Evolutionary conservation across 1,284 basidiomycete genomes (phyloP), one percentile per base, ranked within the genome.

Genomic region (Ustilago tritici): DNA sequence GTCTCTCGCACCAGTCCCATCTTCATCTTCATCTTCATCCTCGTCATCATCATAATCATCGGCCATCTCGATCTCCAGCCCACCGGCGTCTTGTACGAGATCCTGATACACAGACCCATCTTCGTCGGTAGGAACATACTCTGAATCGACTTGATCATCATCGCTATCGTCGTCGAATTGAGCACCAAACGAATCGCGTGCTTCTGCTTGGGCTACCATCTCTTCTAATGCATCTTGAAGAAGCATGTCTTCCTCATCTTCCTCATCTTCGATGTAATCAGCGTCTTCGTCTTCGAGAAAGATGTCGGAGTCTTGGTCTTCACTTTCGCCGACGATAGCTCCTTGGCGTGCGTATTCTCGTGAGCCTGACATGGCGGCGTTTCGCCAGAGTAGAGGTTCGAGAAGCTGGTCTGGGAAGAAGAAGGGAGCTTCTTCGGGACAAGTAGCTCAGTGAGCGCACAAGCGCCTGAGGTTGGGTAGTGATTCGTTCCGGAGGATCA

Each of bases 201-300:
- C 70, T 31, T 80, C 69, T 54, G 72, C 69, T 56, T 65, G 62
- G 0, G 76, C 71, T 12, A 64, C 76, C 71, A 68, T 73, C 52
- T 64, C 71, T 47, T 76, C 76, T 1, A 80, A 46, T 0, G 66
- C 65, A 32, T 78, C 76, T 55, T 74, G 76, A 9, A 78, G 63
- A 1, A 76, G 43, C 50, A 69, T 60, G 7, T 77, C 76, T 3
- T 76, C 23, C 23, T 28, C 23, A 28, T 28, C 23, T 28, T 81
- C 80, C 14, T 67, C 70, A 31, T 59, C 43, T 46, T 46, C 66
- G 17, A 67, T 56, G 35, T 70, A 56, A 8, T 76, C 69, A 10
- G 55, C 59, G 2, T 60, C 49, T 50, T 50, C 65, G n/a, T 64
- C 61, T 36, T 67, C 69, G 35, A 63, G 49, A 11, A 76, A 60